Conservation (phyloP, 2,329 filamentous ascomycete species). For the Penicillium sp. region DNA sequence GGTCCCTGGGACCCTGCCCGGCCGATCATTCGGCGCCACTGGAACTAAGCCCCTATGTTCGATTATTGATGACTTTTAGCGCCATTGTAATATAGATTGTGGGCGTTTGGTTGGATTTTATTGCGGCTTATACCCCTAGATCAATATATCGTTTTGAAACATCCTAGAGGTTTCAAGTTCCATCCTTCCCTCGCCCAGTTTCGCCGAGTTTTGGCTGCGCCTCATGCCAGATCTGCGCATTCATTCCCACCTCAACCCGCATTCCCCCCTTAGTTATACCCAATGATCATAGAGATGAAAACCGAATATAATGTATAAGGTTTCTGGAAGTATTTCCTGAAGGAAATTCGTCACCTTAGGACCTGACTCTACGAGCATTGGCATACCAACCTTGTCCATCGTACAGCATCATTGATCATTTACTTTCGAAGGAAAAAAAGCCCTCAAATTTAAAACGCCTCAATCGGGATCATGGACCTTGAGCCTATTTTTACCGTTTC, state of each 20-base stretch:
- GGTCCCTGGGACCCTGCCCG: constrained; percentile 96
- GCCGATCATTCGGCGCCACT: constrained; percentile 55
- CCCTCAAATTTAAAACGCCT: neutral
- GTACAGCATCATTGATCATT: neutral
- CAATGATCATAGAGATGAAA: neutral
- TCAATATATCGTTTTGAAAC: constrained; percentile 3
- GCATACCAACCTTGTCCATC: neutral
- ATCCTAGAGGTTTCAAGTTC: neutral
- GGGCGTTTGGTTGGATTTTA: constrained; percentile 12
- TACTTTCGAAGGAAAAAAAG: neutral
- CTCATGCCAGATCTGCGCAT: constrained; percentile 7
- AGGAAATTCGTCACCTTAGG: neutral
- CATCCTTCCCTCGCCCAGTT: neutral
- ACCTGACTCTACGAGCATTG: neutral
- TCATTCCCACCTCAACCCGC: constrained; percentile 10
- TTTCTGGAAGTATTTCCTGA: too few species aligned
- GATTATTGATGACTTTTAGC: neutral
- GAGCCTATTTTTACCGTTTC: neutral
- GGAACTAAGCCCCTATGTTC: constrained; percentile 34
- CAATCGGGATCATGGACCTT: neutral
- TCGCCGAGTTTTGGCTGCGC: neutral
- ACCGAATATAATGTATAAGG: neutral
- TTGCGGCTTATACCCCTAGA: constrained; percentile 26
- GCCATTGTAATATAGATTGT: constrained; percentile 15
- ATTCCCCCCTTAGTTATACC: constrained; percentile 11